A percentile compares a stretch with the other conserved stretches of the same genome.
These are phyloP conservation scores for Paxillus ammoniavirescens DNA, from an alignment of 768 basidiomycete species.

Conservation along the genomic window DNA sequence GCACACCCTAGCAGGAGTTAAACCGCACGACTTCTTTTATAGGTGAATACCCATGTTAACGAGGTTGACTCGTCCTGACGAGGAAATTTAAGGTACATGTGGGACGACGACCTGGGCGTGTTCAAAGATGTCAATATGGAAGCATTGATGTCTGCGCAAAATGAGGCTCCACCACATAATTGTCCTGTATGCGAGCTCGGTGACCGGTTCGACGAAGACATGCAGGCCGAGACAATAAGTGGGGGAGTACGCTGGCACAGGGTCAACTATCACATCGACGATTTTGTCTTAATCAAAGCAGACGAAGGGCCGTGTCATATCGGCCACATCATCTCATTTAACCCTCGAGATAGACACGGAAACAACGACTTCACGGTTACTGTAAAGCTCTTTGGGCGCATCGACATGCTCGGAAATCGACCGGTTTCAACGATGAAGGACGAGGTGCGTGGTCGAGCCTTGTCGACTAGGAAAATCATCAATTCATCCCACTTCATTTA, in stretches of 20 bases:
- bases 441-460: constrained; percentile 43
- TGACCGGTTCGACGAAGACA: constrained; percentile 33
- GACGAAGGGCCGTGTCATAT: constrained; percentile 53
- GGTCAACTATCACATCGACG: constrained; percentile 54
- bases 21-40: constrained; percentile 51
- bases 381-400: constrained; percentile 50
- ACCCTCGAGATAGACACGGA: constrained; percentile 16
- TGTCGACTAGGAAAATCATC: not conserved
- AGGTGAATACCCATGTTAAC: constrained; percentile 37
- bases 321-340: constrained; percentile 47
- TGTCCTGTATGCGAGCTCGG: constrained; percentile 48
- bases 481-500: constrained; percentile 23
- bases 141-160: constrained; percentile 9
- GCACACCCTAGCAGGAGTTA: constrained; percentile 23
- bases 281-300: constrained; percentile 55
- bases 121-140: constrained; percentile 43
- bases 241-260: constrained; percentile 48
- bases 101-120: constrained; percentile 43
- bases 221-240: constrained; percentile 26
- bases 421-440: constrained; percentile 46
- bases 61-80: constrained; percentile 2
- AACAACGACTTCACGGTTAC: constrained; percentile 24
- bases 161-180: constrained; percentile 43
- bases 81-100: constrained; percentile 42
- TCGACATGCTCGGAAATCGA: constrained; percentile 36